phyloP scores from a whole-genome alignment of 441 rosid species.

The Bruguiera hainesii region DNA sequence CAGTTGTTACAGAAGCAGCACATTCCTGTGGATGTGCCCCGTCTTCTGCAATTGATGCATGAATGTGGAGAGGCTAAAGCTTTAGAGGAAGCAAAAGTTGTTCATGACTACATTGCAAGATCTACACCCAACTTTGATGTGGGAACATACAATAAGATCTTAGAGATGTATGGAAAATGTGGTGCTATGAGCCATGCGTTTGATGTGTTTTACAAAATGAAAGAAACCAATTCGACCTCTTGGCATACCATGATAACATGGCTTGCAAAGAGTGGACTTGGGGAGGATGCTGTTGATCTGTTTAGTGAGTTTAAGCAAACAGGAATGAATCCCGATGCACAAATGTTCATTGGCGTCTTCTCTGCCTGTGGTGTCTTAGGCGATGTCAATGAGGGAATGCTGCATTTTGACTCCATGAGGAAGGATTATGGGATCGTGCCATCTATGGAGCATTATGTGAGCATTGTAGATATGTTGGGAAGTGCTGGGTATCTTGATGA shows the following conservation, averaged over 20 bases:
- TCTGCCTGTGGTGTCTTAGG: constrained; percentile 64
- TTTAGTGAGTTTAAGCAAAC: constrained; percentile 58
- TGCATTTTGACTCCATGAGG: constrained; percentile 71
- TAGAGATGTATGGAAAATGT: constrained; percentile 71
- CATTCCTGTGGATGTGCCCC: constrained; percentile 44
- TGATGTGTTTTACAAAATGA: constrained; percentile 52
- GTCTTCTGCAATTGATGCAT: constrained; percentile 46
- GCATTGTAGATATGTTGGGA: constrained; percentile 68
- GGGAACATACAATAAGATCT: constrained; percentile 39
- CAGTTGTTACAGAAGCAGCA: constrained; percentile 37
- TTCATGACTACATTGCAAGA: constrained; percentile 48
- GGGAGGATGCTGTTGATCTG: constrained; percentile 82
- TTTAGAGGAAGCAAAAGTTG: constrained; percentile 53
- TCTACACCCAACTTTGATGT: constrained; percentile 33
- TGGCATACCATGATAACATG: constrained; percentile 67
- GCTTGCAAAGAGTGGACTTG: constrained; percentile 63
- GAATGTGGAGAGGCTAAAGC: constrained; percentile 63
- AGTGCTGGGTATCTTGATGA: constrained; percentile 68
- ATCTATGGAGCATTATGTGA: constrained; percentile 55
- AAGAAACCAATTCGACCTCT: constrained; percentile 43
- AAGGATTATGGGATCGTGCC: constrained; percentile 56
- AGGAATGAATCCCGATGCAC: constrained; percentile 58
- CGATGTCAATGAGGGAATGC: constrained; percentile 67
- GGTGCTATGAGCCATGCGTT: constrained; percentile 49
- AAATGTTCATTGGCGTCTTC: constrained; percentile 56